Evolutionary conservation across 2,329 filamentous ascomycete species (phyloP).

Genomic region (Penicillium sp.): DNA sequence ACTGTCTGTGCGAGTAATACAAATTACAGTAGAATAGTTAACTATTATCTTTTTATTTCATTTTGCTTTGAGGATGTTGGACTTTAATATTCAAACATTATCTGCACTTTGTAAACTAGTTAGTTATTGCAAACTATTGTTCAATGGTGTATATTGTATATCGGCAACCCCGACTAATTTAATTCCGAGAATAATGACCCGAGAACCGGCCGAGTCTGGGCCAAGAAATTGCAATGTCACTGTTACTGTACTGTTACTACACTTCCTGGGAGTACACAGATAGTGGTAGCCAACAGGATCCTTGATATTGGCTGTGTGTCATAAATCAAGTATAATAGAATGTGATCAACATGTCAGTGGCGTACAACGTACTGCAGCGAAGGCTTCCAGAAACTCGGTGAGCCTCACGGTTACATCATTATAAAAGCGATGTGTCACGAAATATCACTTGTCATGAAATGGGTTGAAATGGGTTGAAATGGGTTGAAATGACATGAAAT

Average conservation of each 20-base stretch:
- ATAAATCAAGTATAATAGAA: not conserved
- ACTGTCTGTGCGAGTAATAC: slow-evolving; percentile 2
- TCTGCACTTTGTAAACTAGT: too few species aligned
- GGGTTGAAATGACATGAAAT: too few species aligned
- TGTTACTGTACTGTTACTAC: not conserved
- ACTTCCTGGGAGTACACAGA: not conserved
- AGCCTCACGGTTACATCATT: slow-evolving; percentile 17
- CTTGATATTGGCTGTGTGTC: not conserved
- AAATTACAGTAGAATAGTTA: too few species aligned
- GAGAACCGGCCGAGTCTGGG: not conserved
- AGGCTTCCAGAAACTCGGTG: slow-evolving; percentile 35
- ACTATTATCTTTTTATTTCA: too few species aligned
- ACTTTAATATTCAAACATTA: too few species aligned
- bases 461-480: too few species aligned
- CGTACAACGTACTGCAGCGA: slow-evolving; percentile 28
- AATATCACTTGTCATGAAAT: not conserved
- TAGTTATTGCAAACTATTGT: too few species aligned
- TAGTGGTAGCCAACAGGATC: not conserved
- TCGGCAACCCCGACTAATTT: not conserved
- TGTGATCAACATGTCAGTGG: slow-evolving; percentile 1
- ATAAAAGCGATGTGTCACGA: not conserved
- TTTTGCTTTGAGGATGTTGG: too few species aligned
- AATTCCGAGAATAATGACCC: not conserved
- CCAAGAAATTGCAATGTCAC: not conserved
- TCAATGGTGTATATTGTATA: not conserved